Evolutionary conservation across 1,139 yeast species (phyloP), one percentile per base, ranked within the genome.

Genomic region (Sporopachydermia cereana): DNA sequence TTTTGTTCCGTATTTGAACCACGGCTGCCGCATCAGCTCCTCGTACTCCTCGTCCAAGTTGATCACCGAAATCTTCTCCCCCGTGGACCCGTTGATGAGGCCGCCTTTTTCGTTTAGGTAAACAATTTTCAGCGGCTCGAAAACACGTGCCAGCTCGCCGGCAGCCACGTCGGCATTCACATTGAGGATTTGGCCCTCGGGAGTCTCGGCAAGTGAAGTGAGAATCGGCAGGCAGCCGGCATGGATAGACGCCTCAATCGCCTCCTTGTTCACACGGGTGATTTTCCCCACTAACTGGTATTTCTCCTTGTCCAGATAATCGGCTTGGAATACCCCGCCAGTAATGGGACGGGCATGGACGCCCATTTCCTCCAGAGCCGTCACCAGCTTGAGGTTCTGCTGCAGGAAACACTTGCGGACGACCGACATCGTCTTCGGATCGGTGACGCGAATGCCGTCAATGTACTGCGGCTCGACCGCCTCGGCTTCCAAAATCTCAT

Each of bases 151-250:
- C 54, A 91, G 75, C 65, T 91, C 97, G 55, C 96, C 95, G 43
- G 99, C 99, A 41, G 98, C 98, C 46, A 91, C 96, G 60, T 91
- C 99, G 4, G 99, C 99, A 62, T 91, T 91, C 50, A 91, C 98
- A 58, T 91, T 91, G 61, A 91, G 74, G 62, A 91, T 83, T 68
- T 91, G 99, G 24, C 99, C 98, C 3, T 93, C 85, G 18, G 93
- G 75, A 24, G 97, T 91, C 67, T 91, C 98, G 12, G 98, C 98
- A 57, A 91, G 68, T 1, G 97, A 89, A 1, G 99, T 93, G 61
- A 91, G 75, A 54, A 91, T 89, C 24, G 99, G 99, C 58, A 91
- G 73, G 49, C 95, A 94, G 43, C 99, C 99, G 7, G 96, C 95
- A 54, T 82, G 82, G 55, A 91, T 93, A 3, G 96, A 82, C 2